Evolutionary conservation across 2,329 filamentous ascomycete species (phyloP), one percentile per base, ranked within the genome.

Genomic region (Xylaria multiplex): DNA sequence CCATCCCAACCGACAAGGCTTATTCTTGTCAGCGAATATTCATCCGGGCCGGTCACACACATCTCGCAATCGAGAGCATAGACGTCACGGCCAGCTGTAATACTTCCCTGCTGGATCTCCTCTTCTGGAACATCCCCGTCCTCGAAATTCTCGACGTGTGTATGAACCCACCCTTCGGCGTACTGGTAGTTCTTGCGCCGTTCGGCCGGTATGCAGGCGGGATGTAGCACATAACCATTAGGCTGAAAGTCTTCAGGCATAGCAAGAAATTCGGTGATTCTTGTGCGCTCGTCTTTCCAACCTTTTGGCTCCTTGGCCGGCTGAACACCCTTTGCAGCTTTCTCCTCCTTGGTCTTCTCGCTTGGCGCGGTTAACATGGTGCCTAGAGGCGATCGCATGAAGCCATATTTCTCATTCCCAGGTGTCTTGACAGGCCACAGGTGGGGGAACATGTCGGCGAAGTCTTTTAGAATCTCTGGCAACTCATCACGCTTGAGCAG

Each of bases 11-110:
- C 83, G 7, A 99, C 83, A 45, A 98, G 79, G 76, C 93, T 97
- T 76, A 98, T 91, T 63, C 96, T 89, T 1, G 96, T 96, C 49
- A 99, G 88, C 42, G 94, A 93, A 69, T 91, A 93, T 70, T 92
- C 87, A 54, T 89, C 89, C 67, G 91, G 88, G 66, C 90, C 91
- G 2, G 93, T 96, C 80, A 93, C 90, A 77, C 94, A 97, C 96
- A 99, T 99, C 79, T 99, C 96, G 79, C 96, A 99, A 77, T 99
- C 96, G 61, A 99, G 83, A 1, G 93, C 91, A 55, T 96, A 82
- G 11, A 97, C 82, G 43, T 90, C 86, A 68, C 93, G 88, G 42
- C 94, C 96, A 35, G 88, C 92, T 0, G 93, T 96, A 64, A 97
- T 82, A 77, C 93, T 95, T 62, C 93, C 95, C 71, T 90, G 82